Conservation (phyloP, 2,329 filamentous ascomycete species). For the Aspergillus texensis region DNA sequence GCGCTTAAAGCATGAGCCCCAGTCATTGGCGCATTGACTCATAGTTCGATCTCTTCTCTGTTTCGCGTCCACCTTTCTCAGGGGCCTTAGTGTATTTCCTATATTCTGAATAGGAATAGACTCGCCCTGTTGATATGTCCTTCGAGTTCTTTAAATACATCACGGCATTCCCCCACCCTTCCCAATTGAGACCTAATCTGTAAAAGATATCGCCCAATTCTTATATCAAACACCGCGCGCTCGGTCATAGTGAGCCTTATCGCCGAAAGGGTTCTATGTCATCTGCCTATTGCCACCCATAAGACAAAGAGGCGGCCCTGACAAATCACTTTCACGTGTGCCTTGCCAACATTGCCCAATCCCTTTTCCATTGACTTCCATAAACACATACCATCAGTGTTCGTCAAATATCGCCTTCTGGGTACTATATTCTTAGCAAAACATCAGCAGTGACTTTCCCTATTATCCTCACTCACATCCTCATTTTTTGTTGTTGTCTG, state of each 20-base stretch:
- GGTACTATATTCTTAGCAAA: neutral
- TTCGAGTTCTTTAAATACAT: neutral
- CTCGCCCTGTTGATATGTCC: neutral
- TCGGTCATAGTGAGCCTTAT: conserved; percentile 24
- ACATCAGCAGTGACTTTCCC: neutral
- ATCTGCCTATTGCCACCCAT: conserved; percentile 27
- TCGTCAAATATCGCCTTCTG: conserved; percentile 4
- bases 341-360: conserved; percentile 20
- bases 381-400: conserved; percentile 20
- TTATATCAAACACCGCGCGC: neutral
- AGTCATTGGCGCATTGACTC: conserved; percentile 28
- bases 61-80: conserved; percentile 1
- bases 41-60: conserved; percentile 18
- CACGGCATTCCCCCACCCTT: neutral
- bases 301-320: conserved; percentile 26
- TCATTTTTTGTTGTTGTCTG: neutral
- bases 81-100: conserved; percentile 3
- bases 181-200: neutral
- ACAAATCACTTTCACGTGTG: conserved; percentile 32
- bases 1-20: conserved; percentile 19
- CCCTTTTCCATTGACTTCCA: conserved; percentile 26
- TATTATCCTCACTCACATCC: neutral
- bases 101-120: neutral
- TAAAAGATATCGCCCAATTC: neutral
- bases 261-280: conserved; percentile 18